phyloP scores from a whole-genome alignment of 352 stramenopile genomes.

The Globisporangium recalcitrans region DNA sequence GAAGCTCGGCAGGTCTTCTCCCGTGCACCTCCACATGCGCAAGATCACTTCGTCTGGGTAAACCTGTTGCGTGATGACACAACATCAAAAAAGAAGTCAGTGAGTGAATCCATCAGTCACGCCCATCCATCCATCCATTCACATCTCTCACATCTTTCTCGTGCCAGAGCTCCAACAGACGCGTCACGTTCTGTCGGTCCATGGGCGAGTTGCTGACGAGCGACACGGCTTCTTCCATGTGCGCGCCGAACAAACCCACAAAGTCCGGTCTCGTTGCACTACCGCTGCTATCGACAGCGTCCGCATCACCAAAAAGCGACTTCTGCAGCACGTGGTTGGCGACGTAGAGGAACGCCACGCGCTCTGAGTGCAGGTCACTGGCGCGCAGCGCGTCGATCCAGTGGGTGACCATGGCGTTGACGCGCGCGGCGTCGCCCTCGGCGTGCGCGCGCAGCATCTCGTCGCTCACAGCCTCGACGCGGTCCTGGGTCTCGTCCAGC shows the following conservation, averaged over 20 bases:
- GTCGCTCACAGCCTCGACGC: constrained; percentile 74
- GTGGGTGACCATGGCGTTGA: constrained; percentile 47
- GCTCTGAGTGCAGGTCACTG: constrained; percentile 76
- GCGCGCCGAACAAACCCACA: constrained; percentile 28
- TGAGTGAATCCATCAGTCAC: background rate
- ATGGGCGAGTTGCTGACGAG: constrained; percentile 82
- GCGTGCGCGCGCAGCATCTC: constrained; percentile 55
- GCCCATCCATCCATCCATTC: background rate
- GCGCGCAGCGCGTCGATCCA: constrained; percentile 63
- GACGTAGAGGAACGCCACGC: constrained; percentile 79
- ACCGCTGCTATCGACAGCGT: background rate
- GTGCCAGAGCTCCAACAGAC: constrained; percentile 72
- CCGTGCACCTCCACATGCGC: constrained; percentile 73
- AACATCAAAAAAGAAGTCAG: background rate
- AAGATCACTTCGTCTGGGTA: constrained; percentile 52
- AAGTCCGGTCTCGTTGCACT: constrained; percentile 13
- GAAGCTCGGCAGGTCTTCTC: constrained; percentile 61
- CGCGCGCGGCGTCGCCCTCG: constrained; percentile 22
- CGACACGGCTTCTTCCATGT: constrained; percentile 71
- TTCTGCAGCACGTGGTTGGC: constrained; percentile 84
- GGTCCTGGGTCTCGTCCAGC: constrained; percentile 79
- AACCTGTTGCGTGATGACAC: constrained; percentile 17
- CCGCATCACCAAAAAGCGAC: constrained; percentile 30
- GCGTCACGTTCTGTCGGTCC: constrained; percentile 70
- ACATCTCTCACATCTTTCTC: constrained; percentile 44